Evolutionary conservation across 805 yeast species (phyloP), one percentile per base, ranked within the genome.

Genomic region (Hemisphaericaspora nanyangensis): DNA sequence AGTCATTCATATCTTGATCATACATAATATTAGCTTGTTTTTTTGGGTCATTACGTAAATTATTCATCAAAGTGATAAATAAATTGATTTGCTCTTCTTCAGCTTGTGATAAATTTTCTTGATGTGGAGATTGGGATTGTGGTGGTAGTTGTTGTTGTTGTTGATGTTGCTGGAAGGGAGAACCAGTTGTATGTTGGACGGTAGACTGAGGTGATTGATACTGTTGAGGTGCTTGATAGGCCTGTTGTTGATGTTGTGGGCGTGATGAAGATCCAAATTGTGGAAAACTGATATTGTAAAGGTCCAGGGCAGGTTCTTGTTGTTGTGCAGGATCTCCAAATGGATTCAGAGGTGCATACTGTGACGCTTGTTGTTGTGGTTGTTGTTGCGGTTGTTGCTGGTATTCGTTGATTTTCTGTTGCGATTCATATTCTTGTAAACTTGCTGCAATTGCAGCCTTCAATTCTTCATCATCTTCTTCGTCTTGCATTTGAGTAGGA

Each of bases 391-490:
- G 37, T 24, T 17, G 37, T 31, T 46, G 31, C 26, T 42, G 47
- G 46, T 26, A 35, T 40, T n/a, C 39, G 40, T 30, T 38, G 37
- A 44, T 8, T 31, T 24, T 12, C 22, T 35, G 22, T 42, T 63
- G 58, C 7, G 47, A 51, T 47, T 83, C 77, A 55, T 84, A 71
- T 42, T 90, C 97, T 38, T 72, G 73, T 45, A 93, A 69, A 59
- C 96, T 87, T 1, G 96, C 96, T 12, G 85, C 95, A 42, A 93
- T 91, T 0, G 98, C 99, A 1, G 93, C 95, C 56, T 80, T 85
- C 80, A 91, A 76, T 27, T 88, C 96, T 28, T 83, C 91, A 32
- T 68, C 74, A 53, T 89, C 95, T 2, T 78, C 85, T 12, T 59
- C 65, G 4, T 43, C 34, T 3, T 50, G 43, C 5, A 42, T 30